A percentile compares a stretch with the other conserved stretches of the same genome.
Conservation (phyloP, 345 rosid genomes). For the Barbarea vulgaris region DNA sequence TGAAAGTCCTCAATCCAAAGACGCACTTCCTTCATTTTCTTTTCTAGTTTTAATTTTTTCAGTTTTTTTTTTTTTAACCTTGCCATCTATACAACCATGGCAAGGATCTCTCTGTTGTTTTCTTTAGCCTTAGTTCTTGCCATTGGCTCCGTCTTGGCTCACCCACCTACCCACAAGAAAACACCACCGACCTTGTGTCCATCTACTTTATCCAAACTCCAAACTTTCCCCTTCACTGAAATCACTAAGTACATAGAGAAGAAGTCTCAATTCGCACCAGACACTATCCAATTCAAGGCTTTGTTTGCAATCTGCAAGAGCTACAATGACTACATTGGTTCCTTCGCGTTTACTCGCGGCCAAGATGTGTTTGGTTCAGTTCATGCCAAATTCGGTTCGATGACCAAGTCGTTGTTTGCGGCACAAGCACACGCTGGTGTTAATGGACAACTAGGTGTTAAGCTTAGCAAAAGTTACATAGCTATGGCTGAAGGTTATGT, state of each 20-base stretch:
- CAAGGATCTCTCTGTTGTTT: conserved; percentile 44
- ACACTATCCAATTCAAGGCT: background rate
- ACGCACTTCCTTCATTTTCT: conserved; percentile 33
- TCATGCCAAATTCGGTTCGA: background rate
- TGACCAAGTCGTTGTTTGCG: background rate
- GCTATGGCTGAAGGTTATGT: conserved; percentile 19
- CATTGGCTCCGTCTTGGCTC: conserved; percentile 29
- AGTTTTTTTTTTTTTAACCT: background rate
- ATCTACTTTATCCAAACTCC: conserved; percentile 22
- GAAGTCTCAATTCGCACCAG: background rate
- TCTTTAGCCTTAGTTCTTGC: conserved; percentile 32
- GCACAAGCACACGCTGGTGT: conserved; percentile 21
- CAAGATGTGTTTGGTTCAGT: background rate
- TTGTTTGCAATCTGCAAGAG: conserved; percentile 22
- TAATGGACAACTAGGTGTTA: background rate
- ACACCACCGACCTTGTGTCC: conserved; percentile 8
- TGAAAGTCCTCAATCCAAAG: conserved; percentile 12
- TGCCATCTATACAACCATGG: conserved; percentile 39
- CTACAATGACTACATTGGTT: conserved; percentile 3
- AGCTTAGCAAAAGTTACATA: background rate
- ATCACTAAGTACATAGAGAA: conserved; percentile 8
- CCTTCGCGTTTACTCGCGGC: background rate
- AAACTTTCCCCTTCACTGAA: conserved; percentile 13
- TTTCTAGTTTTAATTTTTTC: background rate
- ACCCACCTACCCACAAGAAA: conserved; percentile 23